Evolutionary conservation across 257 asterid species (phyloP), one percentile per base, ranked within the genome.

Genomic region (Ehretia macrophylla): DNA sequence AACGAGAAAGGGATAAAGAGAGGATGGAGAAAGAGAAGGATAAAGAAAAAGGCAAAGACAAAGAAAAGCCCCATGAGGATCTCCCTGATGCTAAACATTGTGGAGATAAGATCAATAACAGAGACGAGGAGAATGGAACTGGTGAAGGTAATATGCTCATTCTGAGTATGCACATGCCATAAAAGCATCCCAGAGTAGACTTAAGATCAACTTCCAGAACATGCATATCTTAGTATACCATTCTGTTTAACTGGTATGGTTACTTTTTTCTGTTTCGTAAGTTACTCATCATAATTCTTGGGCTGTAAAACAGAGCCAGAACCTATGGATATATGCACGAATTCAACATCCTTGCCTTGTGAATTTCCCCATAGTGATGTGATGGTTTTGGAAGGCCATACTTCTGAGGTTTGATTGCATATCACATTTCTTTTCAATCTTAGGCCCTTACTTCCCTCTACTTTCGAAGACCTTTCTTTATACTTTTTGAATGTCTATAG

Each of bases 331-430:
- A 72, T 92, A 53, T 88, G 95, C 72, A 18, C 81, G 17, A 77
- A 60, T 75, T 68, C 77, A 55, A 72, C 79, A 66, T 71, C 91
- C 52, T 17, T 80, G 76, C 83, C 95, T 61, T 68, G 75, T 74
- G 95, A 92, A 69, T 86, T 92, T 65, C 82, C 80, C 40, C 72
- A 62, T 72, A 77, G 83, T 63, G 94, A 88, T 72, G 87, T 84
- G 55, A 76, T 78, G 50, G 81, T 81, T 72, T 68, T 92, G 81
- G 94, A 92, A 79, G 99, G 99, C 71, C 99, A 92, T 79, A 75
- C 95, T 56, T 88, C 99, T 44, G 99, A 92, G 99, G 99, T 92
- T 63, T 67, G 75, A 51, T 62, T 71, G 50, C 65, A 53, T 62
- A 37, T 19, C 42, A 39, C 22, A 49, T 22, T 56, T 55, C 50